Evolutionary conservation across 306 rosid species (phyloP), one percentile per base, ranked within the genome.

Genomic region (Vigna angularis): DNA sequence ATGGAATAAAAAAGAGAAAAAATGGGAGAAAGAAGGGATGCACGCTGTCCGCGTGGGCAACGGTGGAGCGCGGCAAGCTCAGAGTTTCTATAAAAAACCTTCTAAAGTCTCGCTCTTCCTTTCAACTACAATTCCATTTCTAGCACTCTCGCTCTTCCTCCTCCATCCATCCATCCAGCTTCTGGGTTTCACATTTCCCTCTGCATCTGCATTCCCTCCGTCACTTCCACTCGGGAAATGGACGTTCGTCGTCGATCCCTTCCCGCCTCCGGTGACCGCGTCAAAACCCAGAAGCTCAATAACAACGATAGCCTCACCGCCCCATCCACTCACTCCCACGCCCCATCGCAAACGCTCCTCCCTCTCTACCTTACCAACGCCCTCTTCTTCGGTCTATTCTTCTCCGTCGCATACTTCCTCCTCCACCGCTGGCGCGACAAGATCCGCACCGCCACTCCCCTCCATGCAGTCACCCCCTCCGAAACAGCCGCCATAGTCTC

Each of bases 381-480:
- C 2, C 76, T 85, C 26, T 92, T 92, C 87, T 94, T 94, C 87
- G 77, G 76, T 2, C 58, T 88, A 14, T 94, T 94, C 87, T 94
- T 94, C 90, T 92, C 97, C 28, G 93, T 90, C 24, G 93, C 91
- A 1, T 92, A 89, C 74, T 94, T 90, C 83, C 81, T 94, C 53
- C 94, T 94, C 62, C 88, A 87, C 66, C 87, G 96, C 9, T 94
- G 98, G 98, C 88, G 98, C 7, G 96, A 88, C 85, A 94, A 94
- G 93, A 92, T 94, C 80, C 89, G 98, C 1, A 85, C 84, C 4
- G 79, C 91, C 3, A 89, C 89, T 0, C 98, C 98, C 6, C 93
- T 94, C 38, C 97, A 91, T 72, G 87, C 82, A 68, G 83, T 94
- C 17, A 88, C 87, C 8, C 82, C 88, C 6, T 77, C 90, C 9